Evolutionary conservation across 1,284 basidiomycete species (phyloP), one percentile per base, ranked within the genome.

Genomic region (Cryptococcus sp.): DNA sequence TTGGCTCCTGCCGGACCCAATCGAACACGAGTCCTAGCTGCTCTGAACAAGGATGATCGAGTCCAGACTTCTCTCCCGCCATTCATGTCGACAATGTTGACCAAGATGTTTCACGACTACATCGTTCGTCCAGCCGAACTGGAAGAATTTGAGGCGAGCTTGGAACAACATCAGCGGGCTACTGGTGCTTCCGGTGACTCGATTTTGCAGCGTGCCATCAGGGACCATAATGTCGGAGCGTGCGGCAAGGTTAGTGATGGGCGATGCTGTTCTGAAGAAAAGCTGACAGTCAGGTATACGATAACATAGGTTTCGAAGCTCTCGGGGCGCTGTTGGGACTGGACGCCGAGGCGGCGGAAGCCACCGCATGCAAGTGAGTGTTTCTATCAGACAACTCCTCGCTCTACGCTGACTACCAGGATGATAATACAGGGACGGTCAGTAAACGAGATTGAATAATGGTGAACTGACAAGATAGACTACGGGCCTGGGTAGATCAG

Each of bases 1-100:
- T 83, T 98, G n/a, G 92, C 93, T 1, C 93, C 94, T 1, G 92
- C 96, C 21, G 96, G 96, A 0, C 93, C 94, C 3, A 91, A 91
- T 69, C 86, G 96, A 37, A 91, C 91, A 18, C 85, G 94, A 34
- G 81, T 97, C 7, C 82, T 99, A 46, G 89, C 91, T 5, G 86
- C 91, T 22, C 81, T 98, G 48, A 93, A 91, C 70, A 83, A 94
- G 45, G 96, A 99, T 73, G 93, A 98, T 67, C 85, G 96, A 32
- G 85, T 90, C 0, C 82, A 86, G 13, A 86, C 90, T 23, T 50
- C 60, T 7, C 66, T 77, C 1, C 61, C 70, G 10, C 31, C 67
- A 9, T 58, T 62, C 45, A 59, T 71, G 2, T 86, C 86, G 72
- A 89, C 87, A 64, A 92, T 98, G 72, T 83, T 99, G 23, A 85